Base-by-base conservation (phyloP, 2,329 filamentous ascomycete species). In the Aspergillus aculeatinus region DNA sequence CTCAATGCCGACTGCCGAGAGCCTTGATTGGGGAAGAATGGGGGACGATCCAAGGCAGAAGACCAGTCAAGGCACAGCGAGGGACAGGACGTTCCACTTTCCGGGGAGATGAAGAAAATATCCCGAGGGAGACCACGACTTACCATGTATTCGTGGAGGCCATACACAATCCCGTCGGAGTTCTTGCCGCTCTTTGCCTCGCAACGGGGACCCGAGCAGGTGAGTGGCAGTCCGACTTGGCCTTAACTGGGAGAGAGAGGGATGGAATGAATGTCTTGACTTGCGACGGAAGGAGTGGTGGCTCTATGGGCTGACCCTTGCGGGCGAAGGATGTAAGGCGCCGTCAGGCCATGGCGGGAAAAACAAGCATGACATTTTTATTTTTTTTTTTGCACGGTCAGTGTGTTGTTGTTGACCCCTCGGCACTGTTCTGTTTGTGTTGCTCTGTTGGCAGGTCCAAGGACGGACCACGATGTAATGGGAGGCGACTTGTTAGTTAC, bases 221-320 rank as follows among this genome's bases (percentile, higher is more conserved):
- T 19, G 16, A 16, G 16, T 44, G 6, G 16, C 5, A 44, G 14
- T 5, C 39, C 39, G 39, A 44, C 39, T 44, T 44, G 39, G 16
- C 39, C 16, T 16, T 44, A n/a, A 44, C 39, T 44, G 21, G 16
- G 6, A n/a, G 39, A 5, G 39, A 16, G 39, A n/a, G 39, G 39
- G 39, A 19, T 16, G 39, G 39, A 44, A 19, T 44, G 39, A 19
- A 19, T 44, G 39, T 44, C 39, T 44, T 44, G 39, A 44, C 39
- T 44, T 44, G 39, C 16, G 39, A 31, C 12, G 52, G 21, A 44
- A 47, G 39, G 16, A 55, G 25, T 31, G 39, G 19, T 55, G 14
- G 52, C 14, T 48, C 19, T 48, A 39, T 55, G 53, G 53, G 53
- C 53, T 55, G 53, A 55, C 53, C 53, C 53, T 55, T 55, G 53